Conservation (phyloP, 2,329 filamentous ascomycete species). For the Epichloe elymi region DNA sequence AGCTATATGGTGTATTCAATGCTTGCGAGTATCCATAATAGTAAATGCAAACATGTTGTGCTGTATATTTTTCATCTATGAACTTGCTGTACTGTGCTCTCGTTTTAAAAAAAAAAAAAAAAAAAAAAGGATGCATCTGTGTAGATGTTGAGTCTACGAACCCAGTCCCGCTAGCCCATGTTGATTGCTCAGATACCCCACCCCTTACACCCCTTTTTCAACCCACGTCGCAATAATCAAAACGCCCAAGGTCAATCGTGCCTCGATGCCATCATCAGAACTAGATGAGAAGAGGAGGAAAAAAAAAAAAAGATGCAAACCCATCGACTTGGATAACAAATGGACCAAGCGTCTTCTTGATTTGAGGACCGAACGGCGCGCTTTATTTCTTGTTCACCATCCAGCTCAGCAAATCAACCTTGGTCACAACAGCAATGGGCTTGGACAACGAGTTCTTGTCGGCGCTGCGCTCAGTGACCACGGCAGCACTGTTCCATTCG, state of each 20-base stretch:
- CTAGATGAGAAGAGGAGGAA: background rate
- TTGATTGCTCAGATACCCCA: slow-evolving; percentile 6
- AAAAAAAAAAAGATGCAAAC: background rate
- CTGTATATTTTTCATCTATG: slow-evolving; percentile 5
- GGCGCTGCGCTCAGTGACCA: slow-evolving; percentile 67
- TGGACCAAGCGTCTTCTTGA: background rate
- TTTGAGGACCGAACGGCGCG: background rate
- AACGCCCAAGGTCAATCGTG: slow-evolving; percentile 2
- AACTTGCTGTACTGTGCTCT: no score
- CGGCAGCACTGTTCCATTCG: slow-evolving; percentile 93
- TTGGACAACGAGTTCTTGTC: slow-evolving; percentile 48
- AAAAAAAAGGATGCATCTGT: slow-evolving; percentile 6
- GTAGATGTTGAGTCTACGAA: slow-evolving; percentile 31
- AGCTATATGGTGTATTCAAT: background rate
- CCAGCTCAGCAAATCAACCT: slow-evolving; percentile 90
- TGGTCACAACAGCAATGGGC: slow-evolving; percentile 84
- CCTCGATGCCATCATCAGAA: background rate
- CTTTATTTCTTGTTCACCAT: slow-evolving; percentile 53
- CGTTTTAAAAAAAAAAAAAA: background rate
- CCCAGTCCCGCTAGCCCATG: slow-evolving; percentile 4
- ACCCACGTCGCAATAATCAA: slow-evolving; percentile 2
- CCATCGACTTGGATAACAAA: background rate
- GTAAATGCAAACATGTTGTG: slow-evolving; percentile 2
- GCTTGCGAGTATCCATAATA: background rate
- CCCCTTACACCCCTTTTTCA: background rate